Base-by-base conservation (phyloP, 345 rosid species). In the Populus deltoides region DNA sequence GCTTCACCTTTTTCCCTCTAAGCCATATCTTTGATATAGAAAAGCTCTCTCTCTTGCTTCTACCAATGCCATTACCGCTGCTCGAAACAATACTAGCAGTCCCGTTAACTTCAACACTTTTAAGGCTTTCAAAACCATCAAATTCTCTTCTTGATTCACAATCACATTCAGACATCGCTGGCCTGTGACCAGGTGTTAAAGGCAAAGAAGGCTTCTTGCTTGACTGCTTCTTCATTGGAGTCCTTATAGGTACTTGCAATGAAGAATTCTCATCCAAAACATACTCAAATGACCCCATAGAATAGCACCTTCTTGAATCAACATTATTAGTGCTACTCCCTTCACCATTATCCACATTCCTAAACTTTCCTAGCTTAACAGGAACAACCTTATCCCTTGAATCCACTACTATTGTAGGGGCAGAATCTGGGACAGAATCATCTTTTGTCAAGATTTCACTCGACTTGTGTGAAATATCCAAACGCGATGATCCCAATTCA, bases 261-360 rank as follows among this genome's bases (percentile, higher is more conserved):
- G 81, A 75, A 20, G 94, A 85, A 68, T 86, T 86, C 77, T 91
- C 95, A 68, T 94, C 97, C 97, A 94, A 87, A 31, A 94, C 91
- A 74, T 97, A 97, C 91, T 92, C 97, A 78, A 89, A 94, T n/a
- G 97, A 92, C 25, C 97, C 99, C 99, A 96, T 94, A 15, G 99
- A 96, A 62, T 88, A 91, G 78, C 99, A 96, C 75, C 98, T 92
- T 77, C 99, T 87, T 15, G 85, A 86, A 71, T 87, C 97, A 49
- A 87, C 82, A 75, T 79, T 90, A 27, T 78, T 83, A 53, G 69
- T 82, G 77, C 88, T 84, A 72, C 85, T 79, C 20, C 84, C 89
- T 77, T 87, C 98, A 71, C 82, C 93, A 5, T 73, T 78, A 84
- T 94, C 99, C 17, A 87, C 75, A 79, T 88, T 91, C 87, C 88